A percentile compares a stretch with the other conserved stretches of the same genome.
Conservation (phyloP, 129 eudicot species). For the Lonicera japonica region DNA sequence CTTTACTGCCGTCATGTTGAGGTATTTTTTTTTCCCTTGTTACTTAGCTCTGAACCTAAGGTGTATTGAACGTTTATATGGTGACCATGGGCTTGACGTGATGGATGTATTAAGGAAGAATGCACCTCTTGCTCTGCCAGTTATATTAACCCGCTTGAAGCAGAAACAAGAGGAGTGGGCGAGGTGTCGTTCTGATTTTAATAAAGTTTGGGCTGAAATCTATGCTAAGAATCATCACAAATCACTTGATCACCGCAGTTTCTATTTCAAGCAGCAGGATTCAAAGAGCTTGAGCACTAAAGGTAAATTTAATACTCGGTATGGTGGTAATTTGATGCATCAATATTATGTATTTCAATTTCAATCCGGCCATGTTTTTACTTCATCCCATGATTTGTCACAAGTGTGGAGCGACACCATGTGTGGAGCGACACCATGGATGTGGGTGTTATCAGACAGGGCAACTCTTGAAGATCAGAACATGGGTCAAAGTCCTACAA, state of each 20-base stretch:
- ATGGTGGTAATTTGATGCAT: neutral
- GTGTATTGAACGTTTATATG: slow-evolving; percentile 94
- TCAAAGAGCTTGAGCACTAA: slow-evolving; percentile 80
- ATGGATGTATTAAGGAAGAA: slow-evolving; percentile 86
- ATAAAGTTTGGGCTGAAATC: slow-evolving; percentile 86
- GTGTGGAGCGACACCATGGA: no score
- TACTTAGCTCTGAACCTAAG: slow-evolving; percentile 61
- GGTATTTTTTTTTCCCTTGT: slow-evolving; percentile 8
- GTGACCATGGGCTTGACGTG: slow-evolving; percentile 96
- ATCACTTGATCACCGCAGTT: slow-evolving; percentile 95
- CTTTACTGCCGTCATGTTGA: slow-evolving; percentile 5
- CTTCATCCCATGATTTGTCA: neutral
- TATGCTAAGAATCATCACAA: slow-evolving; percentile 90
- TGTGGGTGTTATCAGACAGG: no score
- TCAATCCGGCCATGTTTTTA: neutral
- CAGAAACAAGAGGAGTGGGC: slow-evolving; percentile 99
- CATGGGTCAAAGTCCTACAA: neutral
- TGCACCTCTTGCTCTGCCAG: slow-evolving; percentile 85
- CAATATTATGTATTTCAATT: no score
- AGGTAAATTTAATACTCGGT: slow-evolving; percentile 40
- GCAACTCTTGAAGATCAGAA: neutral
- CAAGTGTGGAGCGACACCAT: neutral
- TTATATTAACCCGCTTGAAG: slow-evolving; percentile 80
- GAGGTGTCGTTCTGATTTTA: slow-evolving; percentile 81
- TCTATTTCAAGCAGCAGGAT: slow-evolving; percentile 96